Base-by-base conservation (phyloP, 768 basidiomycete species). In the Boletellus sp. region DNA sequence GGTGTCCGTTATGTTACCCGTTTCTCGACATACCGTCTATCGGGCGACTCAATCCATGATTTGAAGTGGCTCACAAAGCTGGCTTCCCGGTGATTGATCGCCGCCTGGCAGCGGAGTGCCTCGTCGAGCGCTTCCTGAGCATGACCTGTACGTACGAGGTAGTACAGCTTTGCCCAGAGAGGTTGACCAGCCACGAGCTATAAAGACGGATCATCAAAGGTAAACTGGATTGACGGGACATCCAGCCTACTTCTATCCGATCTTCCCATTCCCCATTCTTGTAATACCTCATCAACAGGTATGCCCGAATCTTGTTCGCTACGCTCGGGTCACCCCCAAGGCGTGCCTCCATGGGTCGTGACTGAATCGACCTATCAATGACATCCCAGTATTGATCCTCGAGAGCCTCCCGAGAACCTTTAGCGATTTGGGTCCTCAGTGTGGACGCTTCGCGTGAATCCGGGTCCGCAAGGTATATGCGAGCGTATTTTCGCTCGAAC, bases 101-200 rank as follows among this genome's bases (percentile, higher is more conserved):
- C 83, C 41, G 80, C 73, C 56, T 90, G 86, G 61, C 80, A 82
- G 23, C 79, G 77, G 13, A 81, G 52, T 0, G 90, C 85, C 53
- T 94, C 86, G 6, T 80, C 78, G 23, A 95, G 72, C 0, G 94
- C 93, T 52, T 97, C 94, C 34, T 80, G 74, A 6, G 75, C 64
- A 64, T 94, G 85, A 0, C 95, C 95, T 1, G 87, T 87, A 22
- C 95, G 83, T 10, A 99, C 76, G 15, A 99, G 79, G 71, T 87
- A 94, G 70, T 90, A 97, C n/a, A 94, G 64, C 50, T 90, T 85
- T 10, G 94, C 95, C 93, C 94, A 99, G 12, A 98, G 58, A 1
- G 94, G 91, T 59, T 88, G 86, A 10, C 89, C 88, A 48, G 87
- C 84, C 20, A 95, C 82, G 51, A 93, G 72, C 89, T 94, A 50